Percentiles rank a stretch among this genome's conserved stretches.
Conservation (phyloP, 2,329 filamentous ascomycete genomes). For the Huntiella bhutanensis region DNA sequence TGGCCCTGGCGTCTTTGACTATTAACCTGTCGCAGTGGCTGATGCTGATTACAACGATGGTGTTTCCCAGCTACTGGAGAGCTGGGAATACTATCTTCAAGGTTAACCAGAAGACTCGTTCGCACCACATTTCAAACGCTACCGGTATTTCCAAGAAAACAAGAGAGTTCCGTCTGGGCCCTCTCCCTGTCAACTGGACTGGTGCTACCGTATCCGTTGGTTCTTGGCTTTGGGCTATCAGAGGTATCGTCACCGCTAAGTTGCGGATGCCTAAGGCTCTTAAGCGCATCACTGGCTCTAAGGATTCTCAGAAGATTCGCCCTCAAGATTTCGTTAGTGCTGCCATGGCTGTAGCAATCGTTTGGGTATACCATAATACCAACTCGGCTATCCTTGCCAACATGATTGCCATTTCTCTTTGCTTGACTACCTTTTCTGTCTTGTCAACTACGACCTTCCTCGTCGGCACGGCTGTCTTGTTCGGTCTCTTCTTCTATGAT, state of each 20-base stretch:
- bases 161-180: conserved; percentile 8
- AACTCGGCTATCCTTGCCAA: conserved; percentile 49
- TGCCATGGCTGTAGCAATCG: conserved; percentile 32
- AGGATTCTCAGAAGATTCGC: conserved; percentile 31
- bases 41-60: conserved; percentile 41
- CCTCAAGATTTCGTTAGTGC: conserved; percentile 39
- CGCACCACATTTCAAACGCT: conserved; percentile 9
- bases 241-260: conserved; percentile 29
- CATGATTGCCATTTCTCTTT: conserved; percentile 69
- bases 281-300: conserved; percentile 26
- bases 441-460: conserved; percentile 78
- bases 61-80: conserved; percentile 57
- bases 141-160: conserved; percentile 12
- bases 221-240: conserved; percentile 27
- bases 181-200: conserved; percentile 16
- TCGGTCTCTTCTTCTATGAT: conserved; percentile 80
- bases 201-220: not conserved
- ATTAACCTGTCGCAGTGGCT: conserved; percentile 56
- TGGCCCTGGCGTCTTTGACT: conserved; percentile 60
- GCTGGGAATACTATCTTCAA: conserved; percentile 17
- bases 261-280: conserved; percentile 33
- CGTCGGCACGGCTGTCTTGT: conserved; percentile 60
- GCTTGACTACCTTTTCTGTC: conserved; percentile 62
- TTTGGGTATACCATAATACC: conserved; percentile 49
- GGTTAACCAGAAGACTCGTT: conserved; percentile 18